A percentile compares a stretch with the other conserved stretches of the same genome.
phyloP scores from a whole-genome alignment of 495 filamentous ascomycete genomes.

The Aspergillus sclerotiicarbonarius region DNA sequence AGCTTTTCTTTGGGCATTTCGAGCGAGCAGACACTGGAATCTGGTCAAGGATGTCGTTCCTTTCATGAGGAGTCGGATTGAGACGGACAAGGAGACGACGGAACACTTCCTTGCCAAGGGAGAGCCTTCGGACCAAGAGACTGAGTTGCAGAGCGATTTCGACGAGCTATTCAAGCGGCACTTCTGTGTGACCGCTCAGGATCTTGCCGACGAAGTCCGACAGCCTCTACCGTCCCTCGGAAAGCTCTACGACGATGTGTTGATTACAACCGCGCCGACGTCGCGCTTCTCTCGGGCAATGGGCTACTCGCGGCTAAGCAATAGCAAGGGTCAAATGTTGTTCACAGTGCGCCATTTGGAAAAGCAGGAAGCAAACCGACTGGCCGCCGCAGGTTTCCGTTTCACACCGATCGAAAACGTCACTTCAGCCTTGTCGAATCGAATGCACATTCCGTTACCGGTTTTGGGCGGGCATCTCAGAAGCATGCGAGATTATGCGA shows the following conservation, averaged over 20 bases:
- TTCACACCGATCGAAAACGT: constrained; percentile 73
- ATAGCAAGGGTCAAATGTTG: constrained; percentile 71
- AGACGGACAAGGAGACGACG: constrained; percentile 32
- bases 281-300: constrained; percentile 36
- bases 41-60: constrained; percentile 64
- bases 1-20: constrained; percentile 84
- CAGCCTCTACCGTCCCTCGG: constrained; percentile 63
- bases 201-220: constrained; percentile 65
- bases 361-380: constrained; percentile 53
- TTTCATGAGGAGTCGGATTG: constrained; percentile 63
- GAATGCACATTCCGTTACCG: constrained; percentile 64
- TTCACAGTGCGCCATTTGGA: constrained; percentile 72
- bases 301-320: constrained; percentile 33
- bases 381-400: constrained; percentile 71
- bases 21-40: constrained; percentile 73
- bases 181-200: constrained; percentile 77
- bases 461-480: constrained; percentile 54
- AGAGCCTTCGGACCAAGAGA: constrained; percentile 35
- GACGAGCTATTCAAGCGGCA: constrained; percentile 78
- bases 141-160: constrained; percentile 56
- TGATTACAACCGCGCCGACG: constrained; percentile 56
- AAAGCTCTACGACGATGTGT: constrained; percentile 74
- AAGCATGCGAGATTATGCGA: constrained; percentile 60
- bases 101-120: constrained; percentile 43
- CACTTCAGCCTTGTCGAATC: constrained; percentile 60